Evolutionary conservation across 495 filamentous ascomycete genomes (phyloP), one percentile per base, ranked within the genome.

Genomic region (Hyaloscypha hepaticicola): DNA sequence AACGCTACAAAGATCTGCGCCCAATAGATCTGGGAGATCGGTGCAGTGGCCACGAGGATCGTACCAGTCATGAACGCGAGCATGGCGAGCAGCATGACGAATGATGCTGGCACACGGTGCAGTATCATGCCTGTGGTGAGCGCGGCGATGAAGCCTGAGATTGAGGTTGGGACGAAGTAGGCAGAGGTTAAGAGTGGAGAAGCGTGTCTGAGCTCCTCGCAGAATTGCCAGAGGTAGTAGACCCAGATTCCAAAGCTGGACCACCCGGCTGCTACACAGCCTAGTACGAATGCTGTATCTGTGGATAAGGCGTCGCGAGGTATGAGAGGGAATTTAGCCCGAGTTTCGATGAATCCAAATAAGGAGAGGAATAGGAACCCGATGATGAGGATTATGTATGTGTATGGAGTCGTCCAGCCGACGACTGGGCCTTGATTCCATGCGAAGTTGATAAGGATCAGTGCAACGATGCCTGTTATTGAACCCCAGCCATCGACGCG

Each of bases 341-440:
- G 69, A 1, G 71, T 58, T 66, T 90, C 85, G 38, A 85, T 74
- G 57, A 73, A 78, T 48, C 75, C 74, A 69, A 90, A 90, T 1
- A 74, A 55, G 1, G 59, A 74, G 19, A 88, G 66, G 9, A 80
- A 64, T 9, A 86, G 31, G 33, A 86, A 53, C 2, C 86, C 84
- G 22, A 87, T 33, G 29, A 86, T 80, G n/a, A 90, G 76, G 24
- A 83, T 73, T 1, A 79, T 72, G 61, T 84, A 86, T 51, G 74
- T 75, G 57, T 87, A 83, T 0, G 84, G 78, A 25, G 72, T 70
- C 21, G 66, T 31, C 88, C 87, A 91, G 5, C 85, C 85, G 1
- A 83, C 83, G 12, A 82, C 66, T 0, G 85, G 76, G 0, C 77
- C 87, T 65, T 88, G 85, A 62, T 88, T 89, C 83, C 80, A 85